These are phyloP conservation scores for Monosiga brevicollis DNA, from an alignment of 78 protist species.

Conservation along the genomic window DNA sequence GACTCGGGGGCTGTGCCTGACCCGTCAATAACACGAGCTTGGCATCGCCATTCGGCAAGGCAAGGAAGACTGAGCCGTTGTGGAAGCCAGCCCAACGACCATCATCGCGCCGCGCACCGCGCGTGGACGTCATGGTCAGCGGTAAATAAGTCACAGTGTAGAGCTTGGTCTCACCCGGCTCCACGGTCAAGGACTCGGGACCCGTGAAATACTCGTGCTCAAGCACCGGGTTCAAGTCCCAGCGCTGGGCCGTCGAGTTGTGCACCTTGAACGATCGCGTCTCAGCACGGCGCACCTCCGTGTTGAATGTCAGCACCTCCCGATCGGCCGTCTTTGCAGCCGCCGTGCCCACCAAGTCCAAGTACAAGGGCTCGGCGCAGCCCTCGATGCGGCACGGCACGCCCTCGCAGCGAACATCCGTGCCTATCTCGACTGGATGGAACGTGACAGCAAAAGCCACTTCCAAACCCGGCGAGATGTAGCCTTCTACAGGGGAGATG, in stretches of 20 bases:
- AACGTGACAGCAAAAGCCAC: conserved; percentile 31
- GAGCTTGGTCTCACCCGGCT: not conserved
- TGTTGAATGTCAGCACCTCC: conserved; percentile 2
- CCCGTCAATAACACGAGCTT: conserved; percentile 39
- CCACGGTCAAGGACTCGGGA: conserved; percentile 13
- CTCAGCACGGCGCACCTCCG: conserved; percentile 33
- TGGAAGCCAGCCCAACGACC: not conserved
- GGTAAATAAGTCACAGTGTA: conserved; percentile 47
- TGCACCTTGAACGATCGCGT: conserved; percentile 4
- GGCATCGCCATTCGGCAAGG: conserved; percentile 67
- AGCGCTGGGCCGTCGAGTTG: conserved; percentile 11
- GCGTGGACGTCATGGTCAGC: conserved; percentile 19
- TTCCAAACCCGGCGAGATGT: conserved; percentile 44
- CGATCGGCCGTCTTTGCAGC: conserved; percentile 5
- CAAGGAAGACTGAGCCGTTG: conserved; percentile 48
- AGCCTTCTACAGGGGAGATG: conserved; percentile 40
- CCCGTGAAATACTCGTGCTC: conserved; percentile 30
- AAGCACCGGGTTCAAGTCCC: conserved; percentile 48
- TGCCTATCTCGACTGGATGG: conserved; percentile 5
- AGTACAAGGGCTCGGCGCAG: conserved; percentile 1
- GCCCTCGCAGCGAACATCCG: conserved; percentile 14
- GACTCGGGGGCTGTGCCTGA: conserved; percentile 20
- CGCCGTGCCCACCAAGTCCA: conserved; percentile 40
- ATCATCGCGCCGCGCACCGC: not conserved
- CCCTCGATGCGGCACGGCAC: conserved; percentile 18